Base-by-base conservation (phyloP, 2,329 filamentous ascomycete genomes). In the Penicillium thymicola region DNA sequence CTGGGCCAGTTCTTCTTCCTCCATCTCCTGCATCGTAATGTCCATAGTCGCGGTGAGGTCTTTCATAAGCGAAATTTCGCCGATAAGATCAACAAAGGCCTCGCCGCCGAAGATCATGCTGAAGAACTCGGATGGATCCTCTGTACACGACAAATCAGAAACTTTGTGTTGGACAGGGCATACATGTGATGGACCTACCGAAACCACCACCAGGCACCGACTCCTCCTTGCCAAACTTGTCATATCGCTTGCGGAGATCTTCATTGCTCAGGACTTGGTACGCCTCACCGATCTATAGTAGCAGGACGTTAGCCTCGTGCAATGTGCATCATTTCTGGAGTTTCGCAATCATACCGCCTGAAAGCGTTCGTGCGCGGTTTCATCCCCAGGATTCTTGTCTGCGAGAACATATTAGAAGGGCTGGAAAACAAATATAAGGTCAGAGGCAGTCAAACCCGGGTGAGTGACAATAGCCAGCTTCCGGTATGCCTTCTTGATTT, bases 331-430 rank as follows among this genome's bases (percentile, higher is more conserved):
- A 34, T 41, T 38, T 32, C 40, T 16, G 9, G 38, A 38, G 36
- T 32, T 44, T 45, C 41, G 36, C 30, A 25, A 38, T 67, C 77
- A 57, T 77, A 95, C 92, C 58, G 85, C 86, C 79, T 99, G 94
- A 77, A 99, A 99, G 75, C 92, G 93, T 70, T 87, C 89, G 78
- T 96, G 90, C 37, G 94, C 94, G 25, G 89, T 91, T 64, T 94
- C 92, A 73, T 99, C 94, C 70, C 92, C 90, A 56, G 93, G 94
- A 76, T 99, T 99, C 81, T 99, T 99, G 80, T 99, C 94, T 90
- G 71, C 55, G 42, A 14, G 53, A 45, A 43, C 34, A 38, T 10
- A 48, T 63, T 54, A 65, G 64, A 43, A 49, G 48, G 5, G 6
- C 8, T 32, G n/a, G 28, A 47, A 49, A 34, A n/a, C 23, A 18